phyloP scores from a whole-genome alignment of 768 basidiomycete genomes.

The Lactifluus rugatus region DNA sequence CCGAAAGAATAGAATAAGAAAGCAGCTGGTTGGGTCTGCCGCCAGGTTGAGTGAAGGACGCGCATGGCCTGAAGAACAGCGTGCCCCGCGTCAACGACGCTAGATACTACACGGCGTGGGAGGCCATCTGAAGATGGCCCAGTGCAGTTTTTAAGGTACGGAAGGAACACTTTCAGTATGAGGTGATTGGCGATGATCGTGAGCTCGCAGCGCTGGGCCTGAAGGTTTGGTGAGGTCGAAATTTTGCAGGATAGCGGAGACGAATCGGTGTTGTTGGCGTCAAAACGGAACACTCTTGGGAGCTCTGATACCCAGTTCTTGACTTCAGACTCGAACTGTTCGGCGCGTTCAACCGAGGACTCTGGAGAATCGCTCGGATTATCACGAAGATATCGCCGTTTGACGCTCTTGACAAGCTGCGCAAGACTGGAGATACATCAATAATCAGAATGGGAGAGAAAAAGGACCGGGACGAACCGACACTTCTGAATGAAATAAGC shows the following conservation, averaged over 20 bases:
- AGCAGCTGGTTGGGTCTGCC: constrained; percentile 34
- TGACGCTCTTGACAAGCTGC: constrained; percentile 52
- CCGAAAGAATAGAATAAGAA: constrained; percentile 52
- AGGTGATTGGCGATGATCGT: constrained; percentile 50
- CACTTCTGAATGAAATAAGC: constrained; percentile 50
- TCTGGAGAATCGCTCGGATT: constrained; percentile 25
- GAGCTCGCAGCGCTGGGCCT: constrained; percentile 50
- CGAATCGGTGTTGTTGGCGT: constrained; percentile 27
- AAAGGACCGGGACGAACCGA: constrained; percentile 36
- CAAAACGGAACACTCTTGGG: constrained; percentile 40
- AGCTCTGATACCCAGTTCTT: constrained; percentile 44
- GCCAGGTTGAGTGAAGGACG: constrained; percentile 34
- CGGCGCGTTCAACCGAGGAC: constrained; percentile 53
- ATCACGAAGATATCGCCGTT: constrained; percentile 40
- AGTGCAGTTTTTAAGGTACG: constrained; percentile 39
- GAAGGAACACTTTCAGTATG: constrained; percentile 56
- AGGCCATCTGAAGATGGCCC: constrained; percentile 25
- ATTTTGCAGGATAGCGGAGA: constrained; percentile 16
- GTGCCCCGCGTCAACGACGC: constrained; percentile 58
- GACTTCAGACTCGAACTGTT: constrained; percentile 46
- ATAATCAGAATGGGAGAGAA: neutral
- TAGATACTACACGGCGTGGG: constrained; percentile 44
- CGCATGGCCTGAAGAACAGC: constrained; percentile 45
- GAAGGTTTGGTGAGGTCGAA: constrained; percentile 29
- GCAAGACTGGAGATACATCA: constrained; percentile 37